phyloP scores from a whole-genome alignment of 257 asterid genomes.

The Primulina tabacum region DNA sequence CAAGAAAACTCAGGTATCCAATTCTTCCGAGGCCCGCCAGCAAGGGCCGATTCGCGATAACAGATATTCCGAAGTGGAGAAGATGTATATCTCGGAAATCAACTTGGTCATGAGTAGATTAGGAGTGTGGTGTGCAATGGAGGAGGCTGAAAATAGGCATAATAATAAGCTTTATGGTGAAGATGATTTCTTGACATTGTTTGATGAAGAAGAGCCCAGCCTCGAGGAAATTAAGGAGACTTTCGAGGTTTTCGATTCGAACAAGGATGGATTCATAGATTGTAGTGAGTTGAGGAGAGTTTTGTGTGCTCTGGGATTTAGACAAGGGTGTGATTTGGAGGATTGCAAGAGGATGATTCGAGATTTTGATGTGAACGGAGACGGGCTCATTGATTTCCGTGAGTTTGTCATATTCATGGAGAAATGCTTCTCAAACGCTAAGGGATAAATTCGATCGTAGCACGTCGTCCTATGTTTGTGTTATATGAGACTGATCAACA shows the following conservation, averaged over 20 bases:
- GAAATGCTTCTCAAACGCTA: neutral
- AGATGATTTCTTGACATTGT: neutral
- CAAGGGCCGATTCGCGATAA: neutral
- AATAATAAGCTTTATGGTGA: neutral
- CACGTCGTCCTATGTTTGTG: too few relatives aligned
- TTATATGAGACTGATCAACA: too few relatives aligned
- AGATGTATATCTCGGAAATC: neutral
- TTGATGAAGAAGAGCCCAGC: conserved; percentile 23
- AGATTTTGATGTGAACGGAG: conserved; percentile 27
- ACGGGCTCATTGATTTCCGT: conserved; percentile 21
- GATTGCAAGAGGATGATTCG: conserved; percentile 29
- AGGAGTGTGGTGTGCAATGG: neutral
- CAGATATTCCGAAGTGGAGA: neutral
- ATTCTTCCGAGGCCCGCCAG: neutral
- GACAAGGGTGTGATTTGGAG: conserved; percentile 24
- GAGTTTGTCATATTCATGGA: neutral
- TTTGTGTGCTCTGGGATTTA: conserved; percentile 11
- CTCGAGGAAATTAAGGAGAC: conserved; percentile 21
- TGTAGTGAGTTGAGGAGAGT: conserved; percentile 30
- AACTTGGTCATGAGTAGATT: neutral
- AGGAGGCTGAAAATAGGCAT: neutral
- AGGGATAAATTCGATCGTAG: neutral
- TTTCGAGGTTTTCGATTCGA: conserved; percentile 32
- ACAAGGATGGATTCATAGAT: conserved; percentile 28
- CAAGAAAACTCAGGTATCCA: neutral